Base-by-base conservation (phyloP, 768 basidiomycete genomes). In the Lanmaoa pseudosensibilis region DNA sequence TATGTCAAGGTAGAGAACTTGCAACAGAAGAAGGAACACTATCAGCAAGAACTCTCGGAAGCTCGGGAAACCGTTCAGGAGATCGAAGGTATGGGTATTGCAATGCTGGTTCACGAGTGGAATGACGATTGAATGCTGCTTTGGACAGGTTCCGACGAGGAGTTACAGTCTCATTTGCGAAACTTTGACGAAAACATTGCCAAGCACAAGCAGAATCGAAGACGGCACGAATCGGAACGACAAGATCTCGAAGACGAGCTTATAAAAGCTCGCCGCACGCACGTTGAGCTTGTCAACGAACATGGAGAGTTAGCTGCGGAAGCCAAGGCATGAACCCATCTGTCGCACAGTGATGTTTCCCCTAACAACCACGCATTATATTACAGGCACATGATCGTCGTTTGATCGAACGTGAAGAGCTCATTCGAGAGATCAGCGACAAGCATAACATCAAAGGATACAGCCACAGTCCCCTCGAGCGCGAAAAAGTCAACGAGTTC, bases 371-470 rank as follows among this genome's bases (percentile, higher is more conserved):
- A 46, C 12, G 15, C 15, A 30, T 16, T 39, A 19, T 50, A 9
- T 46, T 1, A 46, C 56, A 96, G 93, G 83, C 83, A 15, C 90
- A 96, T 72, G 83, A 86, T 51, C 76, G 81, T 45, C 85, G 88
- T 25, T 72, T 94, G 38, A 63, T 69, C 2, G 84, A 86, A 5
- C 85, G 95, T 32, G 94, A 95, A 68, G 77, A 79, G 15, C 74
- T 87, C 23, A 86, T 98, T 53, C 83, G 82, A 13, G 83, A 86
- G 46, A 82, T 92, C 16, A 80, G 85, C 48, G 75, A 83, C 36
- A 84, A 84, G 60, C 77, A 89, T 62, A 78, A 80, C 10, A 86
- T 98, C 62, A 83, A 84, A 48, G 92, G 91, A 0, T 94, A 83
- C 67, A 84, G 83, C 50, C 78, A 84, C 47, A 79, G 84, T 0